Base-by-base conservation (phyloP, 2,329 filamentous ascomycete species). In the Colletotrichum shisoi region DNA sequence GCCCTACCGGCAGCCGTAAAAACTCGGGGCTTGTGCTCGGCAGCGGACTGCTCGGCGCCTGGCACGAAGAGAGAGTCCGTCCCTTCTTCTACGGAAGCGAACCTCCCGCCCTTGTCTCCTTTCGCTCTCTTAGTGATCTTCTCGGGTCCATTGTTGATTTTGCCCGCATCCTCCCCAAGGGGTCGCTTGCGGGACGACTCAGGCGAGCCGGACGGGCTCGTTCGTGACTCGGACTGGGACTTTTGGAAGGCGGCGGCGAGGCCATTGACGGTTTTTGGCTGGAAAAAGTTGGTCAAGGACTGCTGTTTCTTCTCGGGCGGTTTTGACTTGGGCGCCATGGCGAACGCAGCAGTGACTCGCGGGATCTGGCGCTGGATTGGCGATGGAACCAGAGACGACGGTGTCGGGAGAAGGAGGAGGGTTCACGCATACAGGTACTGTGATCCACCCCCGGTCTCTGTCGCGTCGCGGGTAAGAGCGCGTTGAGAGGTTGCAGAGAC, bases 211-310 rank as follows among this genome's bases (percentile, higher is more conserved):
- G 70, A 64, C 73, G 63, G 74, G 69, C 63, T 71, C 71, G 70
- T 76, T 72, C 62, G 73, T 72, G 63, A 58, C 49, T 69, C 67
- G 59, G 70, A 44, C 52, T 73, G 73, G 56, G 77, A 71, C 62
- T 78, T 77, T 69, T 75, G 71, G 62, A 77, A 74, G 52, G 75
- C 73, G 42, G 79, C 74, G n/a, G 77, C 73, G 27, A 81, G 72
- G 64, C 80, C 81, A 75, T 84, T 85, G 74, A 79, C 76, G 13
- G 85, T 80, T 70, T 85, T 89, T 15, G 87, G 87, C 0, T 88
- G 86, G 76, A 96, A 96, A 79, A 96, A 96, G 74, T 89, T 94
- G 3, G 92, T 95, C 69, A 97, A 89, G 0, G 92, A 92, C 71
- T 90, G 86, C 75, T 97, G 92, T 73, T 90, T 91, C 78, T 90